Evolutionary conservation across 2,329 filamentous ascomycete genomes (phyloP).

Genomic region (Aureobasidium sp.): DNA sequence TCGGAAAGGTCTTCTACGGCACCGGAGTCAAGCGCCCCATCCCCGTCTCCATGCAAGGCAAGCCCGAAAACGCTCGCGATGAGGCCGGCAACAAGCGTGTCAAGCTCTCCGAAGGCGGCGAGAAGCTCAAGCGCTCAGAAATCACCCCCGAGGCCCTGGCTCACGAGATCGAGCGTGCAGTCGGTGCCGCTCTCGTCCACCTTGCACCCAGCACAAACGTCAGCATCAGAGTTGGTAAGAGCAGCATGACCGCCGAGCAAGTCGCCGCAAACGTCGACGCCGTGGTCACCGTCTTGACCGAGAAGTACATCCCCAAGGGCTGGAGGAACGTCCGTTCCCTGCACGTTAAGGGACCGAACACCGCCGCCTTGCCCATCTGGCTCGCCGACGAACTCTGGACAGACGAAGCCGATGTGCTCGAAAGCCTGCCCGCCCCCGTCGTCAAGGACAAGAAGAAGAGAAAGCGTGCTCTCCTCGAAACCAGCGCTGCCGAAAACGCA

Average conservation of each 20-base stretch:
- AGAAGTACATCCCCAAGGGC: conserved; percentile 75
- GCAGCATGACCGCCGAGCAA: conserved; percentile 66
- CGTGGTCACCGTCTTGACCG: conserved; percentile 61
- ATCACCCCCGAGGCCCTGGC: conserved; percentile 61
- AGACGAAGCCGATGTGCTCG: conserved; percentile 62
- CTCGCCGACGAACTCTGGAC: conserved; percentile 86
- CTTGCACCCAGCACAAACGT: conserved; percentile 73
- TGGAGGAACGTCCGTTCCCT: conserved; percentile 81
- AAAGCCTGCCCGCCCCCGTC: conserved; percentile 35
- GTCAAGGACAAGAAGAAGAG: conserved; percentile 24
- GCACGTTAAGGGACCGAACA: conserved; percentile 86
- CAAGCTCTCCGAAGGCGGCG: conserved; percentile 34
- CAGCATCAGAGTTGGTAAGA: conserved; percentile 70
- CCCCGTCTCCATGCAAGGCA: conserved; percentile 65
- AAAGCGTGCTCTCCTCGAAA: conserved; percentile 27
- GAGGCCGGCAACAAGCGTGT: conserved; percentile 49
- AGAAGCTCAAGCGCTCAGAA: conserved; percentile 37
- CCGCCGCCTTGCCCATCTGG: conserved; percentile 88
- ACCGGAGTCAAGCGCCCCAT: conserved; percentile 76
- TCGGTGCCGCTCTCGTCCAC: conserved; percentile 72
- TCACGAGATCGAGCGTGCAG: conserved; percentile 68
- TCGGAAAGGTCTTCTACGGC: conserved; percentile 94
- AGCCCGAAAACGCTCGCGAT: conserved; percentile 29
- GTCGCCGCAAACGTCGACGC: conserved; percentile 73
- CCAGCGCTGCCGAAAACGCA: conserved; percentile 13